Percentiles rank a stretch among this genome's conserved stretches.
Conservation (phyloP, 2,329 filamentous ascomycete species). For the Monascus ruber region DNA sequence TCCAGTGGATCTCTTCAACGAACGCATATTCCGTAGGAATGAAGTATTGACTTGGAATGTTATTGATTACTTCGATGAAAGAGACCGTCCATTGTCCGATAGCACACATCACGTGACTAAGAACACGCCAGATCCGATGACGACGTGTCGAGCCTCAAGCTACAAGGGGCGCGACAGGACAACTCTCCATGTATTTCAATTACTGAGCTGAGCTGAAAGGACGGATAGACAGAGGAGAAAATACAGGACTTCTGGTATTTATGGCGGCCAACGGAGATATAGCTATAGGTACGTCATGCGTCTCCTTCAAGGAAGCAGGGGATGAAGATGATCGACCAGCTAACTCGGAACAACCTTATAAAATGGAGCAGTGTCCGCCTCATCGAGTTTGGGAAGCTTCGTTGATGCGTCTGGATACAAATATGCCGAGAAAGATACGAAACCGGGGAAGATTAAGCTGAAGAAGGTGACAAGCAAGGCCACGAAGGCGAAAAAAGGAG, state of each 20-base stretch:
- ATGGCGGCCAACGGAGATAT: slow-evolving; percentile 27
- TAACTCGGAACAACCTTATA: background rate
- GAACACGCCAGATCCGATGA: too few species aligned
- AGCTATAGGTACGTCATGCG: slow-evolving; percentile 20
- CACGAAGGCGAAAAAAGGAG: slow-evolving; percentile 24
- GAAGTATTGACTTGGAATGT: too few species aligned
- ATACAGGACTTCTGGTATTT: slow-evolving; percentile 1
- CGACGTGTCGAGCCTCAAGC: too few species aligned
- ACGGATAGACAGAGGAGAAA: too few species aligned
- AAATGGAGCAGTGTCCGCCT: slow-evolving; percentile 14
- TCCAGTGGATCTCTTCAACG: too few species aligned
- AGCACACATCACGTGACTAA: too few species aligned
- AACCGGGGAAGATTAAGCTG: slow-evolving; percentile 34
- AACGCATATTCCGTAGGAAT: too few species aligned
- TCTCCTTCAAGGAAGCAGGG: slow-evolving; percentile 1
- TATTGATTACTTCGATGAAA: too few species aligned
- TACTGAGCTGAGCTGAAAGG: too few species aligned
- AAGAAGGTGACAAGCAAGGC: slow-evolving; percentile 25
- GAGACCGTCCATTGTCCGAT: too few species aligned
- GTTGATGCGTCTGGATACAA: slow-evolving; percentile 36
- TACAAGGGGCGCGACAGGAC: too few species aligned
- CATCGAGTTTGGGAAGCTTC: slow-evolving; percentile 23
- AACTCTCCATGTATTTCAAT: background rate
- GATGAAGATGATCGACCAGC: background rate
- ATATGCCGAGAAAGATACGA: slow-evolving; percentile 33